Evolutionary conservation across 2,329 filamentous ascomycete genomes (phyloP), one percentile per base, ranked within the genome.

Genomic region (Graphilbum fragrans): DNA sequence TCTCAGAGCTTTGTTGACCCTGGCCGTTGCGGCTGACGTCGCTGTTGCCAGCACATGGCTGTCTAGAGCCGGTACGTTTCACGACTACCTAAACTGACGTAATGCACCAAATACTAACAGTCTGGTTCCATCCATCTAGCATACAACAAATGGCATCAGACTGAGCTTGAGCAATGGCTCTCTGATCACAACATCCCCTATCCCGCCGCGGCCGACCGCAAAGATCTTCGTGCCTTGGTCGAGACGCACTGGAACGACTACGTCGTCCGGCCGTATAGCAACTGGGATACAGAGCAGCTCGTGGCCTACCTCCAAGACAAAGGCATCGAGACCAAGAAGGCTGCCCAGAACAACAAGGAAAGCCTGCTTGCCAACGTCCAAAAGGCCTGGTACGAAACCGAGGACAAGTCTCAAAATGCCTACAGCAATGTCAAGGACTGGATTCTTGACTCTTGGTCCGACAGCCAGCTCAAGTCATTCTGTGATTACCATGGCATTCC

Each of bases 121-220:
- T n/a, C n/a, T n/a, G n/a, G n/a, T n/a, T n/a, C n/a, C n/a, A n/a
- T n/a, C n/a, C n/a, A 56, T 51, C 38, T 56, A 94, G 90, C 82
- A 16, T 96, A 96, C 72, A 95, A 96, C 67, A 95, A 92, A 61
- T 98, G 92, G 92, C 90, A 96, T 55, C 82, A 96, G 69, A 94
- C 86, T 19, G 92, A 98, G 71, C 77, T 98, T 23, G 90, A 98
- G 67, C 78, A 88, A 55, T 98, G 92, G 92, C 78, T 98, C 38
- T 84, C 84, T 23, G 92, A 98, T 58, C 75, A 96, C 65, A 77
- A 88, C 59, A 72, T 98, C 44, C 86, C 90, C 10, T 87, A 95
- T 60, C 87, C 92, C n/a, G 80, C 77, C 11, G 78, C 88, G 11
- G 79, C 90, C 38, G 87, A 95, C 63, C 86, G 92, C 56, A 94